Conservation (phyloP, 345 rosid species). For the Populus euphratica region DNA sequence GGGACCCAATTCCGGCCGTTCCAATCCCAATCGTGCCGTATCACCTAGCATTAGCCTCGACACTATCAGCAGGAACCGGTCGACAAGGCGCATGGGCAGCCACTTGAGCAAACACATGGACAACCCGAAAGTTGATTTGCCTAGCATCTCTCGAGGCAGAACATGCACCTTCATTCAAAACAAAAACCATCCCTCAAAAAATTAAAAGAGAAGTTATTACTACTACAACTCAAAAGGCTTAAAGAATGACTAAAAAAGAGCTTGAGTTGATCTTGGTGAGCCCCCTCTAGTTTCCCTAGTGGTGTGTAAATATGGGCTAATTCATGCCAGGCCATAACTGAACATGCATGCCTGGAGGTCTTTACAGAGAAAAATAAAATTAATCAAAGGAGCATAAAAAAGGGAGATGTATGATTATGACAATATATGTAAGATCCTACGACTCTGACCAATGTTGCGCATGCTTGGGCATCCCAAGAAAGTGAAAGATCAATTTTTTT, state of each 20-base stretch:
- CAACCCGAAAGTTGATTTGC: conserved; percentile 73
- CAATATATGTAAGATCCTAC: conserved; percentile 14
- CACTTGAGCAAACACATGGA: conserved; percentile 78
- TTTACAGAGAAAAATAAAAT: conserved; percentile 10
- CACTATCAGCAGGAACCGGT: conserved; percentile 52
- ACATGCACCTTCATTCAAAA: conserved; percentile 66
- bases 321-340: conserved; percentile 22
- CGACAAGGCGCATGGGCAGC: conserved; percentile 67
- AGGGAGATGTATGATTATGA: conserved; percentile 18
- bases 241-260: conserved; percentile 16
- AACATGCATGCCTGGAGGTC: conserved; percentile 6
- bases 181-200: not conserved
- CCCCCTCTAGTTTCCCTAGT: not conserved
- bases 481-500: conserved; percentile 28
- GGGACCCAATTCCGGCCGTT: conserved; percentile 73
- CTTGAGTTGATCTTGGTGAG: conserved; percentile 1
- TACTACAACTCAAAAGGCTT: not conserved
- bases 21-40: conserved; percentile 58
- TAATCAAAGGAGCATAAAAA: conserved; percentile 4
- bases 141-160: conserved; percentile 89
- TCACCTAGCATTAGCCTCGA: conserved; percentile 64
- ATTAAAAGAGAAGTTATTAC: not conserved
- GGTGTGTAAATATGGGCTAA: conserved; percentile 16
- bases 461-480: conserved; percentile 62
- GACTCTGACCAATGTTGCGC: conserved; percentile 33